A percentile compares a stretch with the other conserved stretches of the same genome.
phyloP scores from a whole-genome alignment of 2,329 filamentous ascomycete species.

The Penicillium griseofulvum region DNA sequence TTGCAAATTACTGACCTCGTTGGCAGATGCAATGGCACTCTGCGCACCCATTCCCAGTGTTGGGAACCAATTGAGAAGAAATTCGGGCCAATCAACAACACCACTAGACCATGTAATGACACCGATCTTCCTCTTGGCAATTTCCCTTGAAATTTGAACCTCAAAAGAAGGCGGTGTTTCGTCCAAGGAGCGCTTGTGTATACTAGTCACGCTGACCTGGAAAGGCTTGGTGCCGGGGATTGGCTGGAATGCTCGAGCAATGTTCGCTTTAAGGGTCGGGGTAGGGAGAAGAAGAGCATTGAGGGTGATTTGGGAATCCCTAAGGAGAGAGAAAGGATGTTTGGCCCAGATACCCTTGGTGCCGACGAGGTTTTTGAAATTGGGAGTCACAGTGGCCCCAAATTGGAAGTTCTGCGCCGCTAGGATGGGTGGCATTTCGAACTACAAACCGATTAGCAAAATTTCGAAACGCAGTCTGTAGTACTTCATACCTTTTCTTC shows the following conservation, averaged over 20 bases:
- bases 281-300: slow-evolving; percentile 33
- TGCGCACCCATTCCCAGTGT: slow-evolving; percentile 25
- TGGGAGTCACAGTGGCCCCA: slow-evolving; percentile 32
- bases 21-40: slow-evolving; percentile 15
- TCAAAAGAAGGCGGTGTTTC: slow-evolving; percentile 31
- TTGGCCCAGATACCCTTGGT: slow-evolving; percentile 29
- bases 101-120: slow-evolving; percentile 40
- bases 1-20: slow-evolving; percentile 32
- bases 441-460: slow-evolving; percentile 24
- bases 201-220: slow-evolving; percentile 28
- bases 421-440: slow-evolving; percentile 30
- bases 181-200: slow-evolving; percentile 29
- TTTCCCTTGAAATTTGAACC: slow-evolving; percentile 31
- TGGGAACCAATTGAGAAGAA: slow-evolving; percentile 24
- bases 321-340: slow-evolving; percentile 33
- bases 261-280: slow-evolving; percentile 28
- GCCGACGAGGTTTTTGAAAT: slow-evolving; percentile 27
- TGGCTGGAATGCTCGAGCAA: slow-evolving; percentile 32
- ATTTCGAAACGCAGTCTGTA: neutral
- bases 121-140: slow-evolving; percentile 32
- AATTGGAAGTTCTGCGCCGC: slow-evolving; percentile 31
- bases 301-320: slow-evolving; percentile 29
- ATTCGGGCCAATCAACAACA: slow-evolving; percentile 35
- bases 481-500: slow-evolving; percentile 26
- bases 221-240: slow-evolving; percentile 36